These are phyloP conservation scores for Apiospora malaysiana DNA, from an alignment of 2,329 filamentous ascomycete genomes.

Conservation along the genomic window DNA sequence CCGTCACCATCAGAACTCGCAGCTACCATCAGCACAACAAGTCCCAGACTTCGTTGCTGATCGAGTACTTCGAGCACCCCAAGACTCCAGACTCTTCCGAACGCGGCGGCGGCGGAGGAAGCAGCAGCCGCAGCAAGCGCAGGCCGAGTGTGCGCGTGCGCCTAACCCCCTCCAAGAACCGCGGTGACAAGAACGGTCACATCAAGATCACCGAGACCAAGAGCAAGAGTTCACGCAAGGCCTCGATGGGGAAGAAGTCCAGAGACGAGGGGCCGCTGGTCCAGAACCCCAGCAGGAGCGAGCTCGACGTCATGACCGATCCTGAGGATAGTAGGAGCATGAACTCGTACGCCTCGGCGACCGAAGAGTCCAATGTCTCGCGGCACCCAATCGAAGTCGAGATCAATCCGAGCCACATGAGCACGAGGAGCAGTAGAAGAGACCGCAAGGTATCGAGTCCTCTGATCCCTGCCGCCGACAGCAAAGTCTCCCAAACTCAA, in stretches of 20 bases:
- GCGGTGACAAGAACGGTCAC: conserved; percentile 69
- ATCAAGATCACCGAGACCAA: conserved; percentile 87
- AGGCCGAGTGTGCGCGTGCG: conserved; percentile 81
- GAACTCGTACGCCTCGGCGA: conserved; percentile 78
- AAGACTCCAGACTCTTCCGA: conserved; percentile 59
- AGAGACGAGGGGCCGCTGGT: conserved; percentile 48
- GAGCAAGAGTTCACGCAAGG: conserved; percentile 70
- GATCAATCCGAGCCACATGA: conserved; percentile 65
- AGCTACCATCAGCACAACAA: conserved; percentile 63
- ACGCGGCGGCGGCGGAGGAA: conserved; percentile 45
- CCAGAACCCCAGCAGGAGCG: conserved; percentile 59
- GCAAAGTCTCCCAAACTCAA: conserved; percentile 54
- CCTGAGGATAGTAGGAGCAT: conserved; percentile 70
- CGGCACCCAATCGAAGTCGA: conserved; percentile 87
- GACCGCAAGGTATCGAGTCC: conserved; percentile 67
- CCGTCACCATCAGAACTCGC: conserved; percentile 87
- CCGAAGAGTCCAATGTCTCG: conserved; percentile 79
- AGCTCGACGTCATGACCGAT: conserved; percentile 53
- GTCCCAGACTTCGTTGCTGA: conserved; percentile 89
- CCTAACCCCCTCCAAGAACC: conserved; percentile 78
- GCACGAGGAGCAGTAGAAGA: conserved; percentile 56
- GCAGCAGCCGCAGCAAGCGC: conserved; percentile 62
- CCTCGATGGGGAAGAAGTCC: conserved; percentile 55
- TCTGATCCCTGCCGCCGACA: conserved; percentile 63
- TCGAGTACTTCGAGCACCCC: conserved; percentile 91